These are phyloP conservation scores for Pseudogymnoascus sp. DNA, from an alignment of 2,329 filamentous ascomycete species.

Conservation along the genomic window DNA sequence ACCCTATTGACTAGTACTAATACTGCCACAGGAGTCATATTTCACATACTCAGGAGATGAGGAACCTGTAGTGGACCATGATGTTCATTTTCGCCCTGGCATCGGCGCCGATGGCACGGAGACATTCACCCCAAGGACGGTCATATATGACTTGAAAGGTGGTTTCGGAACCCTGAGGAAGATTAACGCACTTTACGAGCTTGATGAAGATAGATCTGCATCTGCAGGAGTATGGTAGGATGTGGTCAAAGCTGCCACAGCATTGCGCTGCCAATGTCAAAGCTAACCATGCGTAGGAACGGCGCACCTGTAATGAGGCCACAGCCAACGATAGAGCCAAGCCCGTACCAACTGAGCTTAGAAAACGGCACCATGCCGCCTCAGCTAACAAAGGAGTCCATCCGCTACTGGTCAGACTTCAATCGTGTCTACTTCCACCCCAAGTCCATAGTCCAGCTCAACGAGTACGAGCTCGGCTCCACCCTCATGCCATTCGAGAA, in stretches of 20 bases:
- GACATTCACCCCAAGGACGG: conserved; percentile 82
- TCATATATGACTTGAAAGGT: conserved; percentile 93
- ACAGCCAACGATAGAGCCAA: conserved; percentile 58
- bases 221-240: conserved; percentile 34
- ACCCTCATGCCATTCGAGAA: conserved; percentile 74
- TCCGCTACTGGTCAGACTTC: conserved; percentile 97
- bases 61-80: conserved; percentile 65
- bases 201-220: conserved; percentile 27
- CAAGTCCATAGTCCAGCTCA: conserved; percentile 74
- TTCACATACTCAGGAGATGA: conserved; percentile 74
- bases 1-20: conserved; percentile 13
- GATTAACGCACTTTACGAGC: conserved; percentile 73
- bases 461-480: conserved; percentile 79
- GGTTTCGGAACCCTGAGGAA: conserved; percentile 83
- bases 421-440: conserved; percentile 90
- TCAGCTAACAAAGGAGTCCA: conserved; percentile 56
- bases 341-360: conserved; percentile 70
- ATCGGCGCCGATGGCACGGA: conserved; percentile 76
- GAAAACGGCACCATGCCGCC: conserved; percentile 61
- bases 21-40: conserved; percentile 72
- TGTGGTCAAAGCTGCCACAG: neutral
- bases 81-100: conserved; percentile 82
- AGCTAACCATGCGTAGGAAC: conserved; percentile 41
- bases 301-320: conserved; percentile 61
- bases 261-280: conserved; percentile 11